Conservation (phyloP, 1,139 yeast genomes). For the Ashbya aceris region DNA sequence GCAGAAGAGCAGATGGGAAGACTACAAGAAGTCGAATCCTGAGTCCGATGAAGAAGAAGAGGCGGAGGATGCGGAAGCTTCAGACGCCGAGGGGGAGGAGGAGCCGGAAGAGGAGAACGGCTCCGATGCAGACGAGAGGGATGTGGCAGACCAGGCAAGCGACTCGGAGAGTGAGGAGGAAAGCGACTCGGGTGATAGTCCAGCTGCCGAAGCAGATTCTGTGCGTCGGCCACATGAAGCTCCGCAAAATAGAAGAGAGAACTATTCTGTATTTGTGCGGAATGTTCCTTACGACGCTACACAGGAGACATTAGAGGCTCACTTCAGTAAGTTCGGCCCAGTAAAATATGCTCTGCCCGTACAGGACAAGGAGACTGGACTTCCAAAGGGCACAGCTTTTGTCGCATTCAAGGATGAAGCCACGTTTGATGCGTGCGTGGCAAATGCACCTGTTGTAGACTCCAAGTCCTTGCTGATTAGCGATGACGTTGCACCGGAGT, state of each 20-base stretch:
- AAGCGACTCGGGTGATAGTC: constrained; percentile 26
- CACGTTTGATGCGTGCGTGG: constrained; percentile 59
- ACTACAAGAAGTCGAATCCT: constrained; percentile 34
- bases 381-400: constrained; percentile 91
- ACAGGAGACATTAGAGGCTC: constrained; percentile 63
- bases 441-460: constrained; percentile 69
- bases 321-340: constrained; percentile 75
- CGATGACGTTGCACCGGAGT: constrained; percentile 82
- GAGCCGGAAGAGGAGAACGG: constrained; percentile 25
- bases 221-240: constrained; percentile 25
- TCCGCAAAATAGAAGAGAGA: constrained; percentile 53
- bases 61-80: constrained; percentile 30
- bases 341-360: constrained; percentile 93
- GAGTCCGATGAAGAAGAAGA: constrained; percentile 35
- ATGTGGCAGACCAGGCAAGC: constrained; percentile 29
- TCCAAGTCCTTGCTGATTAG: constrained; percentile 76
- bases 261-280: constrained; percentile 72
- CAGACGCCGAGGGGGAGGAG: constrained; percentile 29
- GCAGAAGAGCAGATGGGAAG: constrained; percentile 76
- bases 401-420: constrained; percentile 67
- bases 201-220: constrained; percentile 31
- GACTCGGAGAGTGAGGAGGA: constrained; percentile 30
- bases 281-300: constrained; percentile 95
- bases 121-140: constrained; percentile 21
- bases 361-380: constrained; percentile 71